phyloP scores from a whole-genome alignment of 1,139 yeast species.

The Diutina neorugosa region DNA sequence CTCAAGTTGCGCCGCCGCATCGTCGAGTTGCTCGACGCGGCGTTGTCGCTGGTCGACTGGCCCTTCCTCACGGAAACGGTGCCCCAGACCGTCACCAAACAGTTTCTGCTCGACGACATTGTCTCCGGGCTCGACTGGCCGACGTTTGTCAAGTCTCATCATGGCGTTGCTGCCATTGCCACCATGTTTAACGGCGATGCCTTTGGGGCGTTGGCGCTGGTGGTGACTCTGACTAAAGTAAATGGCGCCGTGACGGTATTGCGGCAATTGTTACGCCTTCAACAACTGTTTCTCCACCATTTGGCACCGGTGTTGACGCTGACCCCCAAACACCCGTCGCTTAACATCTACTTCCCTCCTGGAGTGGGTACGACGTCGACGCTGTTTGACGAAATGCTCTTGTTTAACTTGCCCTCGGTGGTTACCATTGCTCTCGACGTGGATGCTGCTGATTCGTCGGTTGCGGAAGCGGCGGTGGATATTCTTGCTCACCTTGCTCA shows the following conservation, averaged over 20 bases:
- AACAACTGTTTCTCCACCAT: constrained; percentile 25
- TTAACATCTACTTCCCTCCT: constrained; percentile 40
- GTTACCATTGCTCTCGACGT: not conserved
- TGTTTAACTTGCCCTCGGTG: constrained; percentile 43
- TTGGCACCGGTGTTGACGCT: constrained; percentile 15
- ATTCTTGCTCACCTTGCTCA: constrained; percentile 13
- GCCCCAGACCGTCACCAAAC: constrained; percentile 10
- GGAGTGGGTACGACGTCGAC: constrained; percentile 50
- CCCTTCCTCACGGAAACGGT: constrained; percentile 34
- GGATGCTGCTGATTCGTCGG: not conserved
- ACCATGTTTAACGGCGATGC: constrained; percentile 49
- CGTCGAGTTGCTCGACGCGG: constrained; percentile 36
- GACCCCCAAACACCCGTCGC: constrained; percentile 13
- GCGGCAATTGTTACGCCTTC: constrained; percentile 38
- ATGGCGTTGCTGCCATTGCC: constrained; percentile 55
- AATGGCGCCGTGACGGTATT: constrained; percentile 28
- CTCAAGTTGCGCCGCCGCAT: constrained; percentile 37
- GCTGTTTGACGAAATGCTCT: constrained; percentile 58
- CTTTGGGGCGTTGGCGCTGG: constrained; percentile 27
- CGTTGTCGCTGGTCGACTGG: constrained; percentile 55
- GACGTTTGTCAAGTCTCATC: constrained; percentile 41
- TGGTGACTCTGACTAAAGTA: constrained; percentile 11
- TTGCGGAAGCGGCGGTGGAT: not conserved
- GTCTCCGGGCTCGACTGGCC: not conserved
- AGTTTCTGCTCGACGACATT: not conserved